Conservation (phyloP, 2,329 filamentous ascomycete species). For the Beauveria asiatica region DNA sequence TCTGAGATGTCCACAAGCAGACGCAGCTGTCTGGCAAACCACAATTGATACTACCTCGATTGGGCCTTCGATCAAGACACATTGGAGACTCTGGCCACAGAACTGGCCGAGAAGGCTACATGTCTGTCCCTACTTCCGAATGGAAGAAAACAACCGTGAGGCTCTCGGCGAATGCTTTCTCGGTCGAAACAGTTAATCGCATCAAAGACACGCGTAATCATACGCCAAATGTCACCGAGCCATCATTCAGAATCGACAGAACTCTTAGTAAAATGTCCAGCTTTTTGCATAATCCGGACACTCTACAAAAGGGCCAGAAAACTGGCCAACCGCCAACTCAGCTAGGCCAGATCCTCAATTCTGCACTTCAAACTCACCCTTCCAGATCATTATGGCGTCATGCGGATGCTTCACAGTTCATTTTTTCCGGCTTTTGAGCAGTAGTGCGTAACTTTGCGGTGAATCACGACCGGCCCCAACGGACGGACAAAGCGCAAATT, state of each 20-base stretch:
- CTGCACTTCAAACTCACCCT: too few relatives aligned
- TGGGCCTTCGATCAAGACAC: constrained; percentile 50
- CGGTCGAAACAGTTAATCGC: constrained; percentile 33
- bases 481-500: too few relatives aligned
- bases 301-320: too few relatives aligned
- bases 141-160: constrained; percentile 8
- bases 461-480: too few relatives aligned
- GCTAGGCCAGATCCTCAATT: too few relatives aligned
- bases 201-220: constrained; percentile 72
- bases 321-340: too few relatives aligned
- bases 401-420: too few relatives aligned
- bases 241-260: constrained; percentile 78
- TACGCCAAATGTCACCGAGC: constrained; percentile 86
- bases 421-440: too few relatives aligned
- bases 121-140: constrained; percentile 13
- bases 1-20: constrained; percentile 50
- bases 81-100: constrained; percentile 43
- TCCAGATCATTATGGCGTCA: too few relatives aligned
- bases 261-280: not conserved
- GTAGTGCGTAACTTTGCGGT: too few relatives aligned
- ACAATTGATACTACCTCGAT: constrained; percentile 47
- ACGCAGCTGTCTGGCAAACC: constrained; percentile 55
- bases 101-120: constrained; percentile 12
- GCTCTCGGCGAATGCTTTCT: constrained; percentile 11
- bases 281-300: too few relatives aligned